A percentile compares a stretch with the other conserved stretches of the same genome.
Conservation (phyloP, 2,329 filamentous ascomycete species). For the Talaromyces sp. region DNA sequence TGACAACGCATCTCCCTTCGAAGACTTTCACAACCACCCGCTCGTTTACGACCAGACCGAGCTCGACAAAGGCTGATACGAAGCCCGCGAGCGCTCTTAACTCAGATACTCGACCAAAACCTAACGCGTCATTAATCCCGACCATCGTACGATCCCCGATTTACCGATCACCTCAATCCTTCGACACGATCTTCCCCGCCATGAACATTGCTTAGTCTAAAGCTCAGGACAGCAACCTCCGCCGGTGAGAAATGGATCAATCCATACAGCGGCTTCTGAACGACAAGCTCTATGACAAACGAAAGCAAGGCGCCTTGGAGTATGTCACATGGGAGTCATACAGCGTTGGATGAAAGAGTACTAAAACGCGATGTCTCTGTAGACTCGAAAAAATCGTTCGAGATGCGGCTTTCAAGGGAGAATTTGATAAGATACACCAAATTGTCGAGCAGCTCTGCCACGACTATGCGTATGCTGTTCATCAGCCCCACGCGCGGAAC, state of each 20-base stretch:
- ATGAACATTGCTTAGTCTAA: slow-evolving; percentile 31
- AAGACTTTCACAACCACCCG: slow-evolving; percentile 4
- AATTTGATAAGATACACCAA: slow-evolving; percentile 77
- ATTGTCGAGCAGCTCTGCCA: slow-evolving; percentile 96
- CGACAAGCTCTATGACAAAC: slow-evolving; percentile 98
- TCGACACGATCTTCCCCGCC: slow-evolving; percentile 17
- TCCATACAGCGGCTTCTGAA: slow-evolving; percentile 88
- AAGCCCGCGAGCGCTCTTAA: neutral
- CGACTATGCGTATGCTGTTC: slow-evolving; percentile 95
- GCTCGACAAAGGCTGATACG: neutral
- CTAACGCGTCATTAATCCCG: neutral
- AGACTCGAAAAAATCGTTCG: slow-evolving; percentile 91
- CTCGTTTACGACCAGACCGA: neutral
- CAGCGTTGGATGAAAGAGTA: neutral
- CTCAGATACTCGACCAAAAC: neutral
- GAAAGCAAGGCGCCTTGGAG: slow-evolving; percentile 96
- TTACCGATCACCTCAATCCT: neutral
- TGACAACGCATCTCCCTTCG: slow-evolving; percentile 23
- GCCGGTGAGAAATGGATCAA: slow-evolving; percentile 69
- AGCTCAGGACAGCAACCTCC: slow-evolving; percentile 27
- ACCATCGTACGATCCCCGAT: neutral
- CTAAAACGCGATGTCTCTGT: slow-evolving; percentile 17
- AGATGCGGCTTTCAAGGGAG: slow-evolving; percentile 73
- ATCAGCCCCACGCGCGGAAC: slow-evolving; percentile 94
- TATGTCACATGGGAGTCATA: slow-evolving; percentile 52